Evolutionary conservation across 768 basidiomycete species (phyloP).

Genomic region (Vishniacozyma victoriae): DNA sequence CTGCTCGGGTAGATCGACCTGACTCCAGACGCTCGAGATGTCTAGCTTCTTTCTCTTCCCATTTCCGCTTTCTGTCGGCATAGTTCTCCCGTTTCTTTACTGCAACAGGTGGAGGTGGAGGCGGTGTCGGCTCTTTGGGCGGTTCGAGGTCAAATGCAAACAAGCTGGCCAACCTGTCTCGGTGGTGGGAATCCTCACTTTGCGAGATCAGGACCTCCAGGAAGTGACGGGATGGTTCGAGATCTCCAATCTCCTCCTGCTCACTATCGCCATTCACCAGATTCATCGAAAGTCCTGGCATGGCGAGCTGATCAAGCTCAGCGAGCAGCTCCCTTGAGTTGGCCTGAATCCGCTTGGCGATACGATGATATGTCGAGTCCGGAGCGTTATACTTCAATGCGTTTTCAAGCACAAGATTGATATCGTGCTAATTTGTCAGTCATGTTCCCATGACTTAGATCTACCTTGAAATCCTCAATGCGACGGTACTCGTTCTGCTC

Average conservation of each 20-base stretch:
- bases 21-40: conserved; percentile 12
- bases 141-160: conserved; percentile 63
- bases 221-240: conserved; percentile 63
- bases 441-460: background rate
- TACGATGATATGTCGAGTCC: conserved; percentile 64
- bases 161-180: conserved; percentile 60
- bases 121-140: conserved; percentile 59
- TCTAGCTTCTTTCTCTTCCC: conserved; percentile 20
- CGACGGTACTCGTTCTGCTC: conserved; percentile 70
- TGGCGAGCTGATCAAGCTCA: conserved; percentile 36
- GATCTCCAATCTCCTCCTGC: conserved; percentile 56
- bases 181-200: conserved; percentile 54
- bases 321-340: conserved; percentile 53
- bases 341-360: conserved; percentile 61
- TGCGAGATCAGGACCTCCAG: conserved; percentile 57
- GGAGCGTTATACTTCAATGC: conserved; percentile 76
- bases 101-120: conserved; percentile 48
- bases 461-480: conserved; percentile 61
- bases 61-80: conserved; percentile 14
- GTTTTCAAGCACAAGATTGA: conserved; percentile 80
- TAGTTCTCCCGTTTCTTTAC: conserved; percentile 5
- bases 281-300: too few relatives aligned
- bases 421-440: conserved; percentile 53
- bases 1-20: conserved; percentile 22
- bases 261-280: too few relatives aligned